phyloP scores from a whole-genome alignment of 2,329 filamentous ascomycete species.

The Xylariales sp. region DNA sequence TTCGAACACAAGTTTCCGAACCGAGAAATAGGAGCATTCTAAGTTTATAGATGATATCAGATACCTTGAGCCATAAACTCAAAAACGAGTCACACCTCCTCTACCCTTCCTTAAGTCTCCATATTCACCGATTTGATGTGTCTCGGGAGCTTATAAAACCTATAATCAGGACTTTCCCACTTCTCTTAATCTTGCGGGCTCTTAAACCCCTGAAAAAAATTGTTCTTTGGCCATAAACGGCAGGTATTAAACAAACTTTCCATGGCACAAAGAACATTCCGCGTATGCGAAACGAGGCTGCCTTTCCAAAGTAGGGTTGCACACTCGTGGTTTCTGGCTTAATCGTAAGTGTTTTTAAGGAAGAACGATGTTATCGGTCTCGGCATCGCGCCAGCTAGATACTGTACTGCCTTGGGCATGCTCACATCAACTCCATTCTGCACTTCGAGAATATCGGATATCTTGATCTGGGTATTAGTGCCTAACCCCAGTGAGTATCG shows the following conservation, averaged over 20 bases:
- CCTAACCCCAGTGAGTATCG: neutral
- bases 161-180: too few species aligned
- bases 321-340: constrained; percentile 19
- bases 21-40: neutral
- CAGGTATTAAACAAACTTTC: neutral
- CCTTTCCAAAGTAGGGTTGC: neutral
- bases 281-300: neutral
- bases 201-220: too few species aligned
- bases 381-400: neutral
- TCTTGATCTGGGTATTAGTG: constrained; percentile 21
- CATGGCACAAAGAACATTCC: constrained; percentile 1
- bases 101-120: neutral
- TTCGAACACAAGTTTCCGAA: constrained; percentile 3
- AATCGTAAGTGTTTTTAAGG: neutral
- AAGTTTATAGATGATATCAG: constrained; percentile 19
- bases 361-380: constrained; percentile 12
- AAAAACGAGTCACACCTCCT: constrained; percentile 25
- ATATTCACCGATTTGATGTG: too few species aligned
- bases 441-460: constrained; percentile 14
- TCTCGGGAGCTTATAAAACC: too few species aligned
- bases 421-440: neutral
- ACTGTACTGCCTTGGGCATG: neutral
- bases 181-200: too few species aligned
- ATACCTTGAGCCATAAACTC: constrained; percentile 12
- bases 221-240: too few species aligned